Evolutionary conservation across 2,329 filamentous ascomycete species (phyloP).

Genomic region (Uncinocarpus reesii): DNA sequence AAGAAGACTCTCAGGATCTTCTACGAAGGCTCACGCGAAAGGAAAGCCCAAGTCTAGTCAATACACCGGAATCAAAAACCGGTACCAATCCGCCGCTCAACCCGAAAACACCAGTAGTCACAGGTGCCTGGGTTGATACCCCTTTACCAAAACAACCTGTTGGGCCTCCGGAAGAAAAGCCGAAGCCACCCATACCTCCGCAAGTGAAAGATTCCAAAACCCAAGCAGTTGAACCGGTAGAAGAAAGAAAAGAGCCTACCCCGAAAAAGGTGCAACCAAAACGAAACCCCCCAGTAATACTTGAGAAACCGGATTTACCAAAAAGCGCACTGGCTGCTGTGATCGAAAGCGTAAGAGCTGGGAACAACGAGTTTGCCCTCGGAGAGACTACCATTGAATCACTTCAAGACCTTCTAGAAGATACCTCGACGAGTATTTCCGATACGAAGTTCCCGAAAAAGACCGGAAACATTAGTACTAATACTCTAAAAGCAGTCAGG

Average conservation of each 20-base stretch:
- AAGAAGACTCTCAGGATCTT: slow-evolving; percentile 32
- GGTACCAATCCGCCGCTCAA: slow-evolving; percentile 26
- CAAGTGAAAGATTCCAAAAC: not conserved
- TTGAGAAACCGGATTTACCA: slow-evolving; percentile 32
- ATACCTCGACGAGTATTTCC: slow-evolving; percentile 19
- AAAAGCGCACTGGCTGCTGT: slow-evolving; percentile 36
- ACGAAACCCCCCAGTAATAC: slow-evolving; percentile 17
- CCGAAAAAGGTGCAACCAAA: slow-evolving; percentile 15
- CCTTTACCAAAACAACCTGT: slow-evolving; percentile 33
- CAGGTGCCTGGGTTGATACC: slow-evolving; percentile 40
- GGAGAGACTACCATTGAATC: slow-evolving; percentile 40
- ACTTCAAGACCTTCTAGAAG: slow-evolving; percentile 34
- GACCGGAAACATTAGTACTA: not conserved
- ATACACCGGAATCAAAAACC: slow-evolving; percentile 30
- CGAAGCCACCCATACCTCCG: not conserved
- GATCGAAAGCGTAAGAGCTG: slow-evolving; percentile 32
- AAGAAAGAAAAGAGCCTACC: slow-evolving; percentile 1
- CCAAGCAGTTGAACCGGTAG: not conserved
- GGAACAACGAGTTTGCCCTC: slow-evolving; percentile 30
- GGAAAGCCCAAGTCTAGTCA: slow-evolving; percentile 26
- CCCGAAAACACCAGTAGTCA: slow-evolving; percentile 37
- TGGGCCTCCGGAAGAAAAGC: slow-evolving; percentile 15
- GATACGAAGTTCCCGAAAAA: slow-evolving; percentile 19
- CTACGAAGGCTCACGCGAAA: slow-evolving; percentile 35
- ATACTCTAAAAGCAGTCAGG: not conserved